phyloP scores from a whole-genome alignment of 768 basidiomycete genomes.

The Boletus bicolor region DNA sequence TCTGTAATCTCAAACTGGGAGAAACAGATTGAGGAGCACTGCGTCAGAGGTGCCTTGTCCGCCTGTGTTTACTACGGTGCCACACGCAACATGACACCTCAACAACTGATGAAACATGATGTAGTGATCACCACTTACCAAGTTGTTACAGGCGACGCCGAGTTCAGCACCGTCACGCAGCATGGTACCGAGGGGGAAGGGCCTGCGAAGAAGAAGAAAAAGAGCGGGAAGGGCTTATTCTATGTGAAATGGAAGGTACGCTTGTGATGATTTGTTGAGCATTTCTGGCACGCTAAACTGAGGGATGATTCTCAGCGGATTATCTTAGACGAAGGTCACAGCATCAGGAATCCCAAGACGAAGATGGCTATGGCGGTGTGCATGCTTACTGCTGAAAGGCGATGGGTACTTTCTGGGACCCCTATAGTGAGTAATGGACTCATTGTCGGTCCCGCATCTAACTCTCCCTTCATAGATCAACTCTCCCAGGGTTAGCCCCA shows the following conservation, averaged over 20 bases:
- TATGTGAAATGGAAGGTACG: conserved; percentile 78
- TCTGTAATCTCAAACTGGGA: conserved; percentile 89
- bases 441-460: not conserved
- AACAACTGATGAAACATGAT: conserved; percentile 65
- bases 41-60: conserved; percentile 48
- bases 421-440: conserved; percentile 66
- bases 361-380: conserved; percentile 76
- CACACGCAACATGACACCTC: conserved; percentile 54
- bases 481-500: conserved; percentile 55
- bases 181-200: conserved; percentile 19
- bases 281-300: not conserved
- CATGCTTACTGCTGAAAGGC: conserved; percentile 61
- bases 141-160: conserved; percentile 56
- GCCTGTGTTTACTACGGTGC: conserved; percentile 70
- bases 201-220: conserved; percentile 54
- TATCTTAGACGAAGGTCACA: conserved; percentile 88
- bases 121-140: conserved; percentile 85
- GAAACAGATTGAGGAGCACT: conserved; percentile 77
- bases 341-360: conserved; percentile 80
- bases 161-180: conserved; percentile 15
- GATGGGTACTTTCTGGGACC: conserved; percentile 82
- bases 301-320: conserved; percentile 48
- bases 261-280: not conserved
- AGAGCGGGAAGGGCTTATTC: conserved; percentile 56
- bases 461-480: conserved; percentile 54